phyloP scores from a whole-genome alignment of 768 basidiomycete genomes.

The Tricholoma flavovirens region DNA sequence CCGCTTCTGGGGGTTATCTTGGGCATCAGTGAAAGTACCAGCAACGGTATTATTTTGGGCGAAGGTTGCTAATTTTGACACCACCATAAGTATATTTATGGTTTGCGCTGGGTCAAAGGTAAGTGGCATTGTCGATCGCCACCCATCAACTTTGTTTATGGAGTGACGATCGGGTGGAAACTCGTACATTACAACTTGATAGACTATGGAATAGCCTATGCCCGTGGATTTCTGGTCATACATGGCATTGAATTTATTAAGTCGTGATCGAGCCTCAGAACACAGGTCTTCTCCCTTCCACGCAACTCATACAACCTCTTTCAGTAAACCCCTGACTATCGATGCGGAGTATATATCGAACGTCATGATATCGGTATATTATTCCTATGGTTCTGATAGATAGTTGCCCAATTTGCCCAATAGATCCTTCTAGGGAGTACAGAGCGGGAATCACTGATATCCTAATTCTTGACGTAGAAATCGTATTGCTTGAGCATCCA shows the following conservation, averaged over 20 bases:
- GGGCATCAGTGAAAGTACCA: background rate
- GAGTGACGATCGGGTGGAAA: no score
- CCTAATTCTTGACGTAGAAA: slow-evolving; percentile 55
- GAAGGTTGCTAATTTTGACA: background rate
- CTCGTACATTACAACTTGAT: background rate
- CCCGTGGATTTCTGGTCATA: no score
- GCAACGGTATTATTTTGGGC: background rate
- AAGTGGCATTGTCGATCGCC: background rate
- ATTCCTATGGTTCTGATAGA: background rate
- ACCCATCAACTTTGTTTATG: background rate
- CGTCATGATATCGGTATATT: background rate
- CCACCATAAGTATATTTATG: background rate
- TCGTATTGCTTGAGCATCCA: slow-evolving; percentile 88
- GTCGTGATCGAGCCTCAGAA: background rate
- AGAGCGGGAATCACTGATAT: background rate
- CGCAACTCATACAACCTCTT: background rate
- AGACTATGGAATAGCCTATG: background rate
- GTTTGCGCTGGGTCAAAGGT: no score
- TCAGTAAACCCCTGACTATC: background rate
- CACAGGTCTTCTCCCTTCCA: background rate
- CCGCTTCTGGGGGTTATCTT: background rate
- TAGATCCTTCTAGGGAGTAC: background rate
- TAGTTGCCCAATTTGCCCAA: background rate
- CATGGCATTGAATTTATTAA: background rate
- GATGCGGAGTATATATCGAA: background rate